phyloP scores from a whole-genome alignment of 768 basidiomycete genomes.

The Tulasnella sp. region DNA sequence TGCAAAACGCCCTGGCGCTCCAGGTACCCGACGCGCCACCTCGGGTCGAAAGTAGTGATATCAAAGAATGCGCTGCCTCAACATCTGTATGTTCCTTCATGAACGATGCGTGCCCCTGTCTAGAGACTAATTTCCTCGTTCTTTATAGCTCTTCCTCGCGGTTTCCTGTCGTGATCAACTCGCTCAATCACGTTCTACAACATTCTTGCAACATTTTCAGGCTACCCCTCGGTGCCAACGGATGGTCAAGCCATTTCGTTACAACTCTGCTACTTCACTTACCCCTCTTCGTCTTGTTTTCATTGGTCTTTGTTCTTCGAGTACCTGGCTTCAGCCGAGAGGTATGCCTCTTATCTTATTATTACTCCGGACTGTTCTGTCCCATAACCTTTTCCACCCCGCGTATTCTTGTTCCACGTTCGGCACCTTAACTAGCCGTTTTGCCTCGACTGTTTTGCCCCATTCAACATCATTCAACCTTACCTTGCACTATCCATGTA shows the following conservation, averaged over 20 bases:
- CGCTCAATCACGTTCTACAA: background rate
- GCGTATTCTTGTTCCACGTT: background rate
- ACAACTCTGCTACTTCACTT: background rate
- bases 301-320: background rate
- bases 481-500: background rate
- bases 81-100: background rate
- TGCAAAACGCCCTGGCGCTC: background rate
- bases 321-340: background rate
- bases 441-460: background rate
- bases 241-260: conserved; percentile 2
- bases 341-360: conserved; percentile 2
- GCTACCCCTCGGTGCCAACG: background rate
- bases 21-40: background rate
- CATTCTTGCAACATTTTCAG: background rate
- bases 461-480: conserved; percentile 2
- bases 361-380: background rate
- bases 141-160: background rate
- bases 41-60: background rate
- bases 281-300: background rate
- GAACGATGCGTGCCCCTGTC: background rate
- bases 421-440: background rate
- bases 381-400: background rate
- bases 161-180: background rate
- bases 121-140: background rate
- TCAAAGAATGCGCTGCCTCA: background rate